Evolutionary conservation across 2,329 filamentous ascomycete species (phyloP).

Genomic region (Hypoxylon sp.): DNA sequence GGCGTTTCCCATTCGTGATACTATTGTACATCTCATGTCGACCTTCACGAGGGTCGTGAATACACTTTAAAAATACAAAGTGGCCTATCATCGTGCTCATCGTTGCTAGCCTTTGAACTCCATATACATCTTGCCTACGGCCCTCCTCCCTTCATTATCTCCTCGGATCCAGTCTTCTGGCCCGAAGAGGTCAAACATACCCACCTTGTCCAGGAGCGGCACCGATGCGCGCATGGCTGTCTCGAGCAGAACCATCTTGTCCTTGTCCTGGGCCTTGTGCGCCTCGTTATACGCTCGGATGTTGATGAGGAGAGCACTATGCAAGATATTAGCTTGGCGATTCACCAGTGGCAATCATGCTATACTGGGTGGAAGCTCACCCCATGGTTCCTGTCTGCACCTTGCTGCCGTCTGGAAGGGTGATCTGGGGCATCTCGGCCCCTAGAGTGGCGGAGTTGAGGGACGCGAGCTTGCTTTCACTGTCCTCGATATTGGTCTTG

Average conservation of each 20-base stretch:
- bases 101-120: conserved; percentile 32
- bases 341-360: background rate
- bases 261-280: conserved; percentile 31
- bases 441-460: conserved; percentile 41
- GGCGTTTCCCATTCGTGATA: conserved; percentile 29
- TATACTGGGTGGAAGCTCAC: conserved; percentile 23
- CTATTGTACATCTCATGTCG: conserved; percentile 6
- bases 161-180: conserved; percentile 41
- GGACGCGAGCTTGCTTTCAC: conserved; percentile 32
- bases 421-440: conserved; percentile 41
- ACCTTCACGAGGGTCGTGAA: background rate
- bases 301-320: conserved; percentile 40
- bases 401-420: conserved; percentile 39
- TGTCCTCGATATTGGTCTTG: background rate
- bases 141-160: conserved; percentile 37
- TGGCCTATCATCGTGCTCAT: background rate
- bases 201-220: conserved; percentile 38
- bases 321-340: background rate
- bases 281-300: conserved; percentile 40
- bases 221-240: conserved; percentile 35
- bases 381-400: conserved; percentile 44
- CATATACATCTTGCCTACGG: conserved; percentile 36
- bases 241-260: conserved; percentile 27
- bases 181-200: conserved; percentile 41
- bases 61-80: background rate